Base-by-base conservation (phyloP, 208 protist genomes). In the Novymonas esmeraldas region DNA sequence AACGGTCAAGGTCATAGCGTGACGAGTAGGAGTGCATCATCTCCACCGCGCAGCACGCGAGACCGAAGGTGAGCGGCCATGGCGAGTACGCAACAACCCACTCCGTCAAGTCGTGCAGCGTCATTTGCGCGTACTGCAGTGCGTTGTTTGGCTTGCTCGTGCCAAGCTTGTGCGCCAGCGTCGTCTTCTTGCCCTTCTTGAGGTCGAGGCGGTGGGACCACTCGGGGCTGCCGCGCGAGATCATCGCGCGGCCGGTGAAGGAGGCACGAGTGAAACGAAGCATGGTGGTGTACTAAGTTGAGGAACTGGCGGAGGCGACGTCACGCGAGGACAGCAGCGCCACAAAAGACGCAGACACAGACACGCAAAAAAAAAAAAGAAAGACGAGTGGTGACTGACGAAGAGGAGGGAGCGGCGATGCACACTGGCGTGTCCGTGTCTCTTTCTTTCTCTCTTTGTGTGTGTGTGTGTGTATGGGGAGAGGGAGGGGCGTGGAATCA, bases 61-160 rank as follows among this genome's bases (percentile, higher is more conserved):
- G 84, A 76, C 98, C 98, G 73, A 99, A 99, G 28, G 98, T 99
- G 68, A 99, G 97, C 28, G 98, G 98, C 98, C 98, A 99, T 16
- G 98, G 92, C 4, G 97, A 99, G 74, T 97, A 93, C 38, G 87
- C 82, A n/a, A 97, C 73, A 16, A 82, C 89, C 85, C 89, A 97
- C 80, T 97, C 89, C 26, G 82, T 93, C 28, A 97, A 66, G 79
- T 97, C 89, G 72, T 95, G 89, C 42, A 97, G 60, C 20, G 89
- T 97, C 87, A 95, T 97, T 61, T 95, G 89, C 3, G 90, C 92
- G 76, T 95, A 97, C 78, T 95, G 89, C 29, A 97, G 79, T 13
- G 88, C 92, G 58, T 97, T 97, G 75, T 95, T 94, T 28, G 89
- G 89, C 66, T 95, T 95, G 80, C 88, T 95, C 0, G 88, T 96